phyloP scores from a whole-genome alignment of 1,284 basidiomycete species.

The Fomitopsis betulina region DNA sequence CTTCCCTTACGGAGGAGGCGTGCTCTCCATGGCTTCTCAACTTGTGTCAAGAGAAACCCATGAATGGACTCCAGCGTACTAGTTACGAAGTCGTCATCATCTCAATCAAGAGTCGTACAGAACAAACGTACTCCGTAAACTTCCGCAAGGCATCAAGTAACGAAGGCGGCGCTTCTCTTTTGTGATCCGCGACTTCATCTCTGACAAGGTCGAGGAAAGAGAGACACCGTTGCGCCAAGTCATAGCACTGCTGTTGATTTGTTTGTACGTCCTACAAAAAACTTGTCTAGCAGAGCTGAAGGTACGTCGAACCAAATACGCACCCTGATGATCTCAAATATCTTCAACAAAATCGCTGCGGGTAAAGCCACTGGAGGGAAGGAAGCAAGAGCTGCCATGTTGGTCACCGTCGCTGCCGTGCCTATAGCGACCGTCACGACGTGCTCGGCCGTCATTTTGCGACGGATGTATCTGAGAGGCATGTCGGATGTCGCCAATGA shows the following conservation, averaged over 20 bases:
- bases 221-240: conserved; percentile 41
- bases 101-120: background rate
- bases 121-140: conserved; percentile 30
- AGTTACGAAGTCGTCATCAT: background rate
- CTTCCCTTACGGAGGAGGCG: conserved; percentile 36
- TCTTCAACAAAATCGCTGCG: conserved; percentile 36
- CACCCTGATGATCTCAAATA: conserved; percentile 45
- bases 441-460: conserved; percentile 8
- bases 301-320: conserved; percentile 7
- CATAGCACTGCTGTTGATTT: conserved; percentile 39
- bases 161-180: conserved; percentile 38
- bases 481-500: background rate
- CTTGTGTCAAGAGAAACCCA: conserved; percentile 35
- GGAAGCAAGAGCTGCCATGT: conserved; percentile 24
- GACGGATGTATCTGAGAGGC: conserved; percentile 6
- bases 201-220: conserved; percentile 41
- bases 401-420: conserved; percentile 15
- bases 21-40: conserved; percentile 35
- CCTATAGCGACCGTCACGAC: conserved; percentile 14
- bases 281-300: background rate
- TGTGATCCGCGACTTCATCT: conserved; percentile 42
- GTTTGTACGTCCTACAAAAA: conserved; percentile 17
- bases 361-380: conserved; percentile 43
- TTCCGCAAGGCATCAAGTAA: conserved; percentile 39
- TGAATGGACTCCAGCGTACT: conserved; percentile 36